Percentiles rank a stretch among this genome's conserved stretches.
phyloP scores from a whole-genome alignment of 768 basidiomycete species.

The Mycena olivaceomarginata region DNA sequence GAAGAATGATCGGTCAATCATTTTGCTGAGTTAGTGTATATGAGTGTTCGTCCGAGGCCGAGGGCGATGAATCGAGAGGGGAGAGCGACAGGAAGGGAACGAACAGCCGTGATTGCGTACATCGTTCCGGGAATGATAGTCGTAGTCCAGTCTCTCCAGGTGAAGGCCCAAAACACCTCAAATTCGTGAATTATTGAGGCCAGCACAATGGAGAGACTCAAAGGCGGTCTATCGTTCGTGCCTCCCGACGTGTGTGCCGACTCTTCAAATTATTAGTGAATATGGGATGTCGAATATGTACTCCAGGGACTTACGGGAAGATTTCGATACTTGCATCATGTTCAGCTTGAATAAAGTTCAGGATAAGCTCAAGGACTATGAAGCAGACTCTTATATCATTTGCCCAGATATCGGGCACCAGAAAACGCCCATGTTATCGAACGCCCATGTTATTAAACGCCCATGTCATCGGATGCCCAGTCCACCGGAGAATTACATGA shows the following conservation, averaged over 20 bases:
- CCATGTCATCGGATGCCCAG: not conserved
- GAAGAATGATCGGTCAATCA: no score
- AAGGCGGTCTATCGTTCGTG: not conserved
- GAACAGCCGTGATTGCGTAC: conserved; percentile 23
- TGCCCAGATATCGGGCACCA: not conserved
- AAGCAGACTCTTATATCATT: not conserved
- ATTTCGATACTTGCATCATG: not conserved
- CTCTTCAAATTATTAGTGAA: conserved; percentile 3
- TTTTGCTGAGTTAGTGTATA: no score
- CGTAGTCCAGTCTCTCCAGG: conserved; percentile 32
- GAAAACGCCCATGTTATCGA: not conserved
- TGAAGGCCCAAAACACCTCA: conserved; percentile 32
- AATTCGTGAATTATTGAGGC: not conserved
- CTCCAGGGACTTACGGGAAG: not conserved
- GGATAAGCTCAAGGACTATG: not conserved
- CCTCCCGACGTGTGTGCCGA: not conserved
- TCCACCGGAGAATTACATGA: not conserved
- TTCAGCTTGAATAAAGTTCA: not conserved
- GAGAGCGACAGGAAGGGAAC: not conserved
- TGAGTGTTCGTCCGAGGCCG: conserved; percentile 3
- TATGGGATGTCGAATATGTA: not conserved
- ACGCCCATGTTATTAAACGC: not conserved
- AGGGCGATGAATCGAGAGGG: not conserved
- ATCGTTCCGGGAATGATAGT: conserved; percentile 34
- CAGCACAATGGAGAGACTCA: conserved; percentile 1